Conservation (phyloP, 805 yeast genomes). For the Ogataea haglerorum region DNA sequence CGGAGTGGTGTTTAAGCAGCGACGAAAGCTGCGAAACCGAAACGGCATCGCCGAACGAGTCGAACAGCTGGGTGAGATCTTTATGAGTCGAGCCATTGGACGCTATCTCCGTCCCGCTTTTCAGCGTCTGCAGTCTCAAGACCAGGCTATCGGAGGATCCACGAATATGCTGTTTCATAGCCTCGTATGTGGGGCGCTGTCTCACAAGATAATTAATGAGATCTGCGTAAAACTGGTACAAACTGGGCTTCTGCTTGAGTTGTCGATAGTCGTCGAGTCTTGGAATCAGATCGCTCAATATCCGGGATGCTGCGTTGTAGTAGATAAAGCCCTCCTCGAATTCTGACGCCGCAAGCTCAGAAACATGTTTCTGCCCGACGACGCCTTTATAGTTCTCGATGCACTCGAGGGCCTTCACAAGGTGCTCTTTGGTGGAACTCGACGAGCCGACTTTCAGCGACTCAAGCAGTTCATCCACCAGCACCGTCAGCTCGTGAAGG, state of each 20-base stretch:
- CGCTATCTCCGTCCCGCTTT: constrained; percentile 6
- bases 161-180: constrained; percentile 6
- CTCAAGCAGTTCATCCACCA: constrained; percentile 18
- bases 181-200: constrained; percentile 17
- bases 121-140: constrained; percentile 22
- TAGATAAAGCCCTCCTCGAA: constrained; percentile 27
- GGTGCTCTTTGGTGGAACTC: constrained; percentile 16
- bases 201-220: constrained; percentile 18
- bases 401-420: constrained; percentile 28
- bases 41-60: constrained; percentile 8
- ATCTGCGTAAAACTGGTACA: constrained; percentile 20
- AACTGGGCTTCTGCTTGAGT: constrained; percentile 9
- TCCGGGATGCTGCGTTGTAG: constrained; percentile 27
- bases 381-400: constrained; percentile 22
- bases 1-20: constrained; percentile 30
- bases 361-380: constrained; percentile 5
- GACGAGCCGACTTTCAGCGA: constrained; percentile 8
- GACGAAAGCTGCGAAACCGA: constrained; percentile 24
- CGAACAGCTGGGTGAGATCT: not conserved
- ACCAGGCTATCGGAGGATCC: constrained; percentile 11
- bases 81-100: not conserved
- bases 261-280: constrained; percentile 15
- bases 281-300: constrained; percentile 27
- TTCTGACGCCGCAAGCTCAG: constrained; percentile 3
- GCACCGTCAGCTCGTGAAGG: constrained; percentile 14